Base-by-base conservation (phyloP, 2,329 filamentous ascomycete species). In the Fusarium newnesense region DNA sequence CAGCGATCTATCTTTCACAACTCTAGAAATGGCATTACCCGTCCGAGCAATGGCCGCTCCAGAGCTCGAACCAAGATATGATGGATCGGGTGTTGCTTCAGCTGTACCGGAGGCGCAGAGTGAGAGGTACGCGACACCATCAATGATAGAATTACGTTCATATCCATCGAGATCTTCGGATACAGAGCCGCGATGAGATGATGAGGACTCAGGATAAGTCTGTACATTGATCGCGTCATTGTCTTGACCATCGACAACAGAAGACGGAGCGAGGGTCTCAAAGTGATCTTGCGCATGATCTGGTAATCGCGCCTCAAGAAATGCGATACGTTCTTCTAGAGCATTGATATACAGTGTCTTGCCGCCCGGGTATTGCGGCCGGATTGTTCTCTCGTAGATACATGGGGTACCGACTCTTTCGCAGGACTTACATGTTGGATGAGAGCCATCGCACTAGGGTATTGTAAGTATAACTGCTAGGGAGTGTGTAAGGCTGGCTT, bases 91-190 rank as follows among this genome's bases (percentile, higher is more conserved):
- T 3, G 50, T 53, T 2, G 50, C 50, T 28, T 53, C 50, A 4
- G 50, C 50, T 21, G 50, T 53, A 0, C 34, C 50, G 0, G 50
- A 53, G 0, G 50, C 50, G 2, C 34, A 53, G 2, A 53, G 7
- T 1, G 50, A 53, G 18, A 53, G 50, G 5, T 53, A 53, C 0
- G 50, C 50, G 2, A 53, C 50, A 1, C 50, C 50, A 16, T 53
- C 50, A 1, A 53, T 53, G 24, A 53, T 53, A 0, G 50, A 53
- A 2, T 53, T 53, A 0, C 50, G 50, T 1, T 53, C 50, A 9
- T 53, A 53, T 1, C 50, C 50, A 37, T 53, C 50, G 0, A 53
- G 0, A 21, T 53, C 50, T 0, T 53, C 50, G 0, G 50, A 53
- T 1, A 53, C 34, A 12, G 50, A 53, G 12, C 34, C 50, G 0